Evolutionary conservation across 768 basidiomycete genomes (phyloP).

Genomic region (Kwoniella sp.): DNA sequence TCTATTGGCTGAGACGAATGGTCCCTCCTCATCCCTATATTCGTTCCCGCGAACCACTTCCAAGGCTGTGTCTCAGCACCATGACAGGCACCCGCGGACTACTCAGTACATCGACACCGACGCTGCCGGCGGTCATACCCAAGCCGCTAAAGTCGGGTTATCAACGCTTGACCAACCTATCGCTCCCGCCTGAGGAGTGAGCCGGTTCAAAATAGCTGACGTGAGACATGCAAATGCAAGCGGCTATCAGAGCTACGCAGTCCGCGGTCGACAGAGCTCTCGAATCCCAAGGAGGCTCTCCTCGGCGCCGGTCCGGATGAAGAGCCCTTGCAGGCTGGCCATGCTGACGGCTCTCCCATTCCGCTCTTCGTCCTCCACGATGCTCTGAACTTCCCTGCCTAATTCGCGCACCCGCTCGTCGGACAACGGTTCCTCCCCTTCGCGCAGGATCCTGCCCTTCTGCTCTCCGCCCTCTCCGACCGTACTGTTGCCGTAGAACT

Average conservation of each 20-base stretch:
- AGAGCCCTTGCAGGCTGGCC: constrained; percentile 92
- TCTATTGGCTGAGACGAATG: no score
- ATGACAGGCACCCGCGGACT: no score
- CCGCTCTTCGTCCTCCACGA: constrained; percentile 58
- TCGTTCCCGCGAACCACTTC: no score
- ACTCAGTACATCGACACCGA: no score
- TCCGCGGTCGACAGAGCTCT: constrained; percentile 7
- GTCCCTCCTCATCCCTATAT: no score
- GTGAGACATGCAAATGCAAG: no score
- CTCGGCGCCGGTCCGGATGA: constrained; percentile 72
- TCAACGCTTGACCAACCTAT: no score
- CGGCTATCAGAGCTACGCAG: not conserved
- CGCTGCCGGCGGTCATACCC: no score
- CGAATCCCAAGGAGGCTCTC: constrained; percentile 47
- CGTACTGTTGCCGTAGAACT: constrained; percentile 66
- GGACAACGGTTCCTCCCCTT: constrained; percentile 43
- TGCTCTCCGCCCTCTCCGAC: constrained; percentile 40
- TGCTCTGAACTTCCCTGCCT: constrained; percentile 57
- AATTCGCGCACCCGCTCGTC: constrained; percentile 53
- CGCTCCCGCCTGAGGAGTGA: no score
- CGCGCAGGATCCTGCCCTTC: constrained; percentile 26
- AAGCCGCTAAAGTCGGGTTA: no score
- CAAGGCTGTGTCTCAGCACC: no score
- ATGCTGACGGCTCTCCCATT: constrained; percentile 71
- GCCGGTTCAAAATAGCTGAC: no score